phyloP scores from a whole-genome alignment of 2,329 filamentous ascomycete species.

The Microsporum ferrugineum region DNA sequence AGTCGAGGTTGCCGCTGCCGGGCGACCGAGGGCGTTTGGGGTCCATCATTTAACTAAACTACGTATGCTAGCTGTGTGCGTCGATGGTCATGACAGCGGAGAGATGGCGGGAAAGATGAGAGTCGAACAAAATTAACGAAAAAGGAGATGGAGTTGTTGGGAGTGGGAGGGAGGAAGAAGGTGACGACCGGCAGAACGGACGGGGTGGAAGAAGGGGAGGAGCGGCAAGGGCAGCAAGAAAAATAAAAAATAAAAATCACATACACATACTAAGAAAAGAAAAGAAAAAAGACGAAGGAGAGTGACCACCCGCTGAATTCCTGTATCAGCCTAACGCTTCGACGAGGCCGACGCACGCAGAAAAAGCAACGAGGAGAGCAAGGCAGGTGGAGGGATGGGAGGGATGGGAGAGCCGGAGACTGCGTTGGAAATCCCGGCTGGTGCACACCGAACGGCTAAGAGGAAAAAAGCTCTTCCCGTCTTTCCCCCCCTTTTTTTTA shows the following conservation, averaged over 20 bases:
- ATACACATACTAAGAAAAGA: not conserved
- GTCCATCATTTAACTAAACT: not conserved
- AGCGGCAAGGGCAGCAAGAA: not conserved
- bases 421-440: not conserved
- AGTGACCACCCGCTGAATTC: not conserved
- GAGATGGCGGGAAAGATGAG: conserved; percentile 12
- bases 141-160: conserved; percentile 33
- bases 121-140: conserved; percentile 27
- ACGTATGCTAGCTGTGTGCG: not conserved
- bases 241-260: conserved; percentile 6
- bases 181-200: conserved; percentile 8
- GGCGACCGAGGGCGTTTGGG: conserved; percentile 26
- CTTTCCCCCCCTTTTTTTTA: not conserved
- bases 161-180: conserved; percentile 5
- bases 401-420: not conserved
- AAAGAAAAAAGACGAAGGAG: not conserved
- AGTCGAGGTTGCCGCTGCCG: conserved; percentile 32
- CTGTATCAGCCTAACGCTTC: conserved; percentile 1
- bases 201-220: conserved; percentile 7
- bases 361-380: not conserved
- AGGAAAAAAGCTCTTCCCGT: not conserved
- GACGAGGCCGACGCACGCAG: not conserved
- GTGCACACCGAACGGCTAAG: not conserved
- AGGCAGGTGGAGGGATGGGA: not conserved
- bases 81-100: conserved; percentile 8